Evolutionary conservation across 805 yeast genomes (phyloP).

Genomic region (Ogataea henricii): DNA sequence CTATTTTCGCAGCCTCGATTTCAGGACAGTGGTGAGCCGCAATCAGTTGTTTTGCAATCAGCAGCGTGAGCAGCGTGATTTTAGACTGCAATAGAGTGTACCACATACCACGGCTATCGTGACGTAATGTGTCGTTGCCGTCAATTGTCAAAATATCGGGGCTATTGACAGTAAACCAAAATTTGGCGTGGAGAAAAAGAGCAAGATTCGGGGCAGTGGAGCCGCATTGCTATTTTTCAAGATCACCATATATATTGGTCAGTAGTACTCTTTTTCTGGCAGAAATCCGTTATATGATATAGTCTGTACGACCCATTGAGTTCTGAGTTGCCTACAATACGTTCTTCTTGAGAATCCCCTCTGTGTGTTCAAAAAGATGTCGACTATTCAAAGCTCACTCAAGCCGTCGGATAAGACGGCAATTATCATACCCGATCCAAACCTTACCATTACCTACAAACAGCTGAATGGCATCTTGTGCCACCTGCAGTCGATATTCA

Average conservation of each 20-base stretch:
- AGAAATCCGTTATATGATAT: no score
- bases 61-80: no score
- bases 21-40: no score
- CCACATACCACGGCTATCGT: not conserved
- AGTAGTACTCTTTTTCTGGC: not conserved
- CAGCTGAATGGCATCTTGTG: conserved; percentile 47
- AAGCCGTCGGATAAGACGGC: conserved; percentile 42
- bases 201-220: conserved; percentile 6
- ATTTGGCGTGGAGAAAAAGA: conserved; percentile 6
- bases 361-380: no score
- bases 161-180: not conserved
- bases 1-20: no score
- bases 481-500: conserved; percentile 51
- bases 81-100: no score
- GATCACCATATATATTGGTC: not conserved
- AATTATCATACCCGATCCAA: conserved; percentile 46
- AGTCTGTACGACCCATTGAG: no score
- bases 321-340: not conserved
- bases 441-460: conserved; percentile 46
- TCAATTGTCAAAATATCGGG: not conserved
- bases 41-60: no score
- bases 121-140: not conserved
- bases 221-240: conserved; percentile 7
- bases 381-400: conserved; percentile 16
- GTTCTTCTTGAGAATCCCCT: not conserved